These are phyloP conservation scores for Usnea hakonensis DNA, from an alignment of 495 filamentous ascomycete genomes.

Conservation along the genomic window DNA sequence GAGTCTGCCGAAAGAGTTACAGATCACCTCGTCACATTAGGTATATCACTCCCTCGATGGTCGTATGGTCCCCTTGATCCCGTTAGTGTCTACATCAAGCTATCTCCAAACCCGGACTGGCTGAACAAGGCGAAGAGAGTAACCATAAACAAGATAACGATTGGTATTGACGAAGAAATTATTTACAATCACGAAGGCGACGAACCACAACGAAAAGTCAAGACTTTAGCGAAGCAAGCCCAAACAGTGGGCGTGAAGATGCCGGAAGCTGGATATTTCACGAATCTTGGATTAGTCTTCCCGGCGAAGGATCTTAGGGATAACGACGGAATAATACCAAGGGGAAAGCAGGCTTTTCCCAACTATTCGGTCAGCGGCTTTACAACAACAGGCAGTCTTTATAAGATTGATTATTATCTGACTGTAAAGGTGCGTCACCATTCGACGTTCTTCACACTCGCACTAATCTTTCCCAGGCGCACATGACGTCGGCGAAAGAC, in stretches of 20 bases:
- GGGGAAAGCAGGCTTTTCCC: constrained; percentile 80
- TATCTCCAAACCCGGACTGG: constrained; percentile 89
- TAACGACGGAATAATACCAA: constrained; percentile 75
- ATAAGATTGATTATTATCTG: constrained; percentile 97
- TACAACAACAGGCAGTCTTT: constrained; percentile 86
- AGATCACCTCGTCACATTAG: constrained; percentile 86
- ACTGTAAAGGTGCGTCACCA: constrained; percentile 70
- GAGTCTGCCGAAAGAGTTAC: constrained; percentile 76
- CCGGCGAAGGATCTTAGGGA: constrained; percentile 86
- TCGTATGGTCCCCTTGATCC: constrained; percentile 94
- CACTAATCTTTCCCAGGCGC: constrained; percentile 50
- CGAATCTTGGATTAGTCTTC: constrained; percentile 84
- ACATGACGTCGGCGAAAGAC: constrained; percentile 83
- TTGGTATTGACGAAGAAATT: constrained; percentile 93
- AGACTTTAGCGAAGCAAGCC: constrained; percentile 73
- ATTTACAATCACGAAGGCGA: constrained; percentile 98
- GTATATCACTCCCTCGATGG: constrained; percentile 88
- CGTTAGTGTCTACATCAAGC: constrained; percentile 87
- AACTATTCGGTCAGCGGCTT: constrained; percentile 83
- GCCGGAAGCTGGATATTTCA: constrained; percentile 81
- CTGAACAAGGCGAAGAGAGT: constrained; percentile 82
- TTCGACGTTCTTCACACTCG: not conserved
- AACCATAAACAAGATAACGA: constrained; percentile 87
- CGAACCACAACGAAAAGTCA: constrained; percentile 85
- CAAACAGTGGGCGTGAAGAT: constrained; percentile 74